A percentile compares a stretch with the other conserved stretches of the same genome.
phyloP scores from a whole-genome alignment of 352 stramenopile genomes.

The Phytophthora cryptogea region DNA sequence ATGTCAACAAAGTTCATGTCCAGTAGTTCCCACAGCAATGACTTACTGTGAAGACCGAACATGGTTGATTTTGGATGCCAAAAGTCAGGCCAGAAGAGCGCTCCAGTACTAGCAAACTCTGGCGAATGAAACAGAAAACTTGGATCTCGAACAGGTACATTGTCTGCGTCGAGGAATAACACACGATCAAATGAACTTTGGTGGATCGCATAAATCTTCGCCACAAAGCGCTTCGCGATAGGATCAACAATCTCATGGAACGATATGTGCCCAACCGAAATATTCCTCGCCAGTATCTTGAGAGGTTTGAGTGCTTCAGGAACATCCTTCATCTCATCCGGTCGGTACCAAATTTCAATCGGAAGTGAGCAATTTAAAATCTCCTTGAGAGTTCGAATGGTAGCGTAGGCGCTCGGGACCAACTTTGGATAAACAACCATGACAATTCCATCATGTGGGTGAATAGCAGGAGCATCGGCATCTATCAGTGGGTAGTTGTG shows the following conservation, averaged over 20 bases:
- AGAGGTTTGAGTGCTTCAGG: conserved; percentile 18
- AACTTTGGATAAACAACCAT: conserved; percentile 63
- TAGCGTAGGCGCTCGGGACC: conserved; percentile 34
- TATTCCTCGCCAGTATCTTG: conserved; percentile 20
- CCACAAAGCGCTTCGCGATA: conserved; percentile 44
- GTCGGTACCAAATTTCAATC: conserved; percentile 66
- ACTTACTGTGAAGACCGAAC: conserved; percentile 31
- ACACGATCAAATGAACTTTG: conserved; percentile 45
- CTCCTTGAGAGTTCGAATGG: conserved; percentile 32
- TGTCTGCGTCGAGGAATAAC: conserved; percentile 64
- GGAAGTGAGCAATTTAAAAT: conserved; percentile 42
- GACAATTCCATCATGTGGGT: conserved; percentile 40
- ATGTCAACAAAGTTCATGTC: conserved; percentile 54
- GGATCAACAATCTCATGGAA: conserved; percentile 30
- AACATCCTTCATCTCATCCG: conserved; percentile 32
- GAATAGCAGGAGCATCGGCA: neutral
- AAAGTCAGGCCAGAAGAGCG: conserved; percentile 31
- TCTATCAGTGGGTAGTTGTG: neutral
- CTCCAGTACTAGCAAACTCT: conserved; percentile 17
- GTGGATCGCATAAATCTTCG: conserved; percentile 55
- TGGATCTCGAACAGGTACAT: conserved; percentile 48
- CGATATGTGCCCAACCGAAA: conserved; percentile 17
- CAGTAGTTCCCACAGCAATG: conserved; percentile 49
- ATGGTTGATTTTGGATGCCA: conserved; percentile 33
- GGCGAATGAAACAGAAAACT: conserved; percentile 50